Base-by-base conservation (phyloP, 176 grass and related monocot species). In the Paspalum vaginatum region DNA sequence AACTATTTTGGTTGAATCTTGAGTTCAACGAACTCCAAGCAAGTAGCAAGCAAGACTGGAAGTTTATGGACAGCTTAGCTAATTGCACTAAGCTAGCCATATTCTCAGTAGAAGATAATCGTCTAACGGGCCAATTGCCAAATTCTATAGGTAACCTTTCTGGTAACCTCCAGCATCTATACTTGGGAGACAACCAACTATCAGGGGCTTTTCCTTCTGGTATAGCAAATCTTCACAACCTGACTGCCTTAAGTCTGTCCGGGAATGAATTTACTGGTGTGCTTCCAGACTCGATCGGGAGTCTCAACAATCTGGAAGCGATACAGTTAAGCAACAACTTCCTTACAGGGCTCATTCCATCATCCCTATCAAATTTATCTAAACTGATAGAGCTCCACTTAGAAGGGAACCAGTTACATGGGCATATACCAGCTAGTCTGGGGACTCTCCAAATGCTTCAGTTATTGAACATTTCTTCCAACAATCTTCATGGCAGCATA, bases 11-110 rank as follows among this genome's bases (percentile, higher is more conserved):
- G 0, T 39, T 85, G 9, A 75, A 68, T 20, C 14, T 75, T 46
- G 50, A 66, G 11, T 12, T 10, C 2, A 86, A 86, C 11, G 2
- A 67, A 16, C 26, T 86, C 40, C 20, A 67, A 75, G 84, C 49
- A 11, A 1, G 13, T 1, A 41, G 14, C 14, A 58, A 12, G 24
- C 5, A 80, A 49, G 77, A 86, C 7, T 80, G 68, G 76, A 60
- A 74, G 50, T 86, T 86, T 59, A 66, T 86, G 25, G 4, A 47
- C 5, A 80, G 48, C 60, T 74, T 86, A 59, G 32, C 41, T 24
- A 86, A 86, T 7, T 86, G 84, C 16, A 58, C 68, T 10, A 6
- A 37, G 3, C 40, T 85, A 5, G 8, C 21, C 5, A 0, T 2
- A 6, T 69, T 72, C 0, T 54, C 55, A 0, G 4, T 85, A 24